A percentile compares a stretch with the other conserved stretches of the same genome.
Evolutionary conservation across 2,329 filamentous ascomycete species (phyloP).

Genomic region (Gremmenia infestans): DNA sequence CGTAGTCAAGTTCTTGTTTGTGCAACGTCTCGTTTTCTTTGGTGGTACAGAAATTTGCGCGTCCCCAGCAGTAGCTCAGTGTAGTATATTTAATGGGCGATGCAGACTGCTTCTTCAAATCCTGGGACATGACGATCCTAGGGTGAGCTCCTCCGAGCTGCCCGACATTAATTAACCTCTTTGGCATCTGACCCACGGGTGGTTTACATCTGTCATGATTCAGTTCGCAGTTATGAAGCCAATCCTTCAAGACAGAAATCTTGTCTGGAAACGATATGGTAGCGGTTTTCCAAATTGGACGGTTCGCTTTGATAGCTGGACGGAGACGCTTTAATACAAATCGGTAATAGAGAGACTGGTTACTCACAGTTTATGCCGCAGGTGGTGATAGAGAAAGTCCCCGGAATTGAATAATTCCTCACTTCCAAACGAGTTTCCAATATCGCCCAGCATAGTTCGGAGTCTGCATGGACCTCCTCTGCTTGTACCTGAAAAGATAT

Average conservation of each 20-base stretch:
- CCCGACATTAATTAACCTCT: not conserved
- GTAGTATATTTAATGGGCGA: slow-evolving; percentile 1
- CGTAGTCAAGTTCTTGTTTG: not conserved
- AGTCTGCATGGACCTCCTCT: not conserved
- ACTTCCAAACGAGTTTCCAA: not conserved
- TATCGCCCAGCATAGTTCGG: not conserved
- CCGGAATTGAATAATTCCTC: not conserved
- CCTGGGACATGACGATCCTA: not conserved
- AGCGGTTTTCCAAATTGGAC: not conserved
- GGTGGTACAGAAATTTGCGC: not conserved
- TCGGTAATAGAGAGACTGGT: not conserved
- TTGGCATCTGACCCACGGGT: not conserved
- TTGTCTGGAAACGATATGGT: not conserved
- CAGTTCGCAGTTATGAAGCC: not conserved
- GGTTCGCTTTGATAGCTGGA: not conserved
- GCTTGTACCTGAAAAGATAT: not conserved
- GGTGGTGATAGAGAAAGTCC: not conserved
- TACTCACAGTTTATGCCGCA: not conserved
- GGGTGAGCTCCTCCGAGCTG: not conserved
- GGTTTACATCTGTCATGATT: not conserved
- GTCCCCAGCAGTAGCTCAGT: slow-evolving; percentile 11
- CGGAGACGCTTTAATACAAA: not conserved
- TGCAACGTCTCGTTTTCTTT: not conserved
- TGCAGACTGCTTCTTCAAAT: not conserved
- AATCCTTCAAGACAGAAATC: not conserved